These are phyloP conservation scores for Rhizomucor pusillus DNA, from an alignment of 371 early-diverging fungal species.

Conservation along the genomic window DNA sequence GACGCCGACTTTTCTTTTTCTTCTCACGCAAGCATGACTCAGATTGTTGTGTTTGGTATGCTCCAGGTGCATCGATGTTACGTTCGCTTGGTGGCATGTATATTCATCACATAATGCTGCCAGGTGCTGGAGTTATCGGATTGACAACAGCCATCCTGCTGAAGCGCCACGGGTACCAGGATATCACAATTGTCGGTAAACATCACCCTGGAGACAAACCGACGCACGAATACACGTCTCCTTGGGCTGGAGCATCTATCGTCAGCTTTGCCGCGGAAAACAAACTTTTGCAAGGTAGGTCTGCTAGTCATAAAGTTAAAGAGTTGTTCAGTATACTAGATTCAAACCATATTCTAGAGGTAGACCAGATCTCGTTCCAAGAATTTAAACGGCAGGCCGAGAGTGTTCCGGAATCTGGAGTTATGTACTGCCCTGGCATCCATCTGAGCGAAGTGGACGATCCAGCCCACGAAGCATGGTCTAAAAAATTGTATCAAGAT, in stretches of 20 bases:
- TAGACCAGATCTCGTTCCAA: constrained; percentile 25
- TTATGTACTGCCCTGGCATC: constrained; percentile 26
- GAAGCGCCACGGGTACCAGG: constrained; percentile 43
- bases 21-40: too few relatives aligned
- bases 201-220: constrained; percentile 54
- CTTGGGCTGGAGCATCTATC: constrained; percentile 65
- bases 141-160: constrained; percentile 66
- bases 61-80: too few relatives aligned
- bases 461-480: constrained; percentile 22
- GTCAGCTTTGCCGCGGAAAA: constrained; percentile 29
- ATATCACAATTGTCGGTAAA: constrained; percentile 56
- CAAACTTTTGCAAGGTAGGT: constrained; percentile 31
- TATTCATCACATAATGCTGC: too few relatives aligned
- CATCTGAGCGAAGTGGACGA: constrained; percentile 16
- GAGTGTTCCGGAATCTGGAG: constrained; percentile 26
- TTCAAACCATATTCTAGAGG: too few relatives aligned
- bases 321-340: too few relatives aligned
- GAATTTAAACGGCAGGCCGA: constrained; percentile 27
- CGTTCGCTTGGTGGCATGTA: too few relatives aligned
- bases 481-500: constrained; percentile 3
- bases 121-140: constrained; percentile 80
- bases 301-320: too few relatives aligned
- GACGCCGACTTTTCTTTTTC: too few relatives aligned
- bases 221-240: constrained; percentile 63
- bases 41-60: too few relatives aligned